phyloP scores from a whole-genome alignment of 768 basidiomycete species.

The Botryobasidium botryosum region DNA sequence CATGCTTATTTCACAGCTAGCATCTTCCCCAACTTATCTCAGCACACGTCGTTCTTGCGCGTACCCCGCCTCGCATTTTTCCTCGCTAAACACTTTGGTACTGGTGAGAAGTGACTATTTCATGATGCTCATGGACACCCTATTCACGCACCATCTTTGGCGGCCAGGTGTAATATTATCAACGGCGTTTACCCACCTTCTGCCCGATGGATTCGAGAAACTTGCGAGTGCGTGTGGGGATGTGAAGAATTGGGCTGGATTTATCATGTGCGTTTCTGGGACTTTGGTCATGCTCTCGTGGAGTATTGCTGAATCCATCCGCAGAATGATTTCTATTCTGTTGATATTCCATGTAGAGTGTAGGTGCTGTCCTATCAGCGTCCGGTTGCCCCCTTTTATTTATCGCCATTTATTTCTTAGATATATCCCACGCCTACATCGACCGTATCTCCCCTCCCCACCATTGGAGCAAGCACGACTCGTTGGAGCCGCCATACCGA shows the following conservation, averaged over 20 bases:
- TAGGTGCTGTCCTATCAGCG: slow-evolving; percentile 21
- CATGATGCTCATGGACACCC: background rate
- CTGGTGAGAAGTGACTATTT: slow-evolving; percentile 25
- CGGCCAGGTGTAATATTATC: slow-evolving; percentile 54
- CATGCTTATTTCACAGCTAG: slow-evolving; percentile 27
- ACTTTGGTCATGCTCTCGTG: background rate
- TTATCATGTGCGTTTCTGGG: slow-evolving; percentile 44
- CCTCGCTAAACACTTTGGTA: slow-evolving; percentile 78
- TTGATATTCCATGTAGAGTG: slow-evolving; percentile 70
- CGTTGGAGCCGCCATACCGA: too few species aligned
- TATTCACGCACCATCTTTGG: slow-evolving; percentile 1
- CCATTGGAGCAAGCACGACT: too few species aligned
- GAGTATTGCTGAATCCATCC: background rate
- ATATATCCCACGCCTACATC: slow-evolving; percentile 28
- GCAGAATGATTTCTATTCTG: slow-evolving; percentile 45
- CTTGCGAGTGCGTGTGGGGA: slow-evolving; percentile 31
- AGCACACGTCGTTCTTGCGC: slow-evolving; percentile 31
- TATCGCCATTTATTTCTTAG: slow-evolving; percentile 21
- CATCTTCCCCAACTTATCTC: slow-evolving; percentile 53
- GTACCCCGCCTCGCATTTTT: slow-evolving; percentile 61
- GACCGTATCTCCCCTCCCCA: too few species aligned
- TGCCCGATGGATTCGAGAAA: slow-evolving; percentile 57
- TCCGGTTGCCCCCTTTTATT: background rate
- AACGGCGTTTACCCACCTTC: slow-evolving; percentile 66
- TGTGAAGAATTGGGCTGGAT: slow-evolving; percentile 38